Evolutionary conservation across 1,284 basidiomycete genomes (phyloP).

Genomic region (Phaffia rhodozyma): DNA sequence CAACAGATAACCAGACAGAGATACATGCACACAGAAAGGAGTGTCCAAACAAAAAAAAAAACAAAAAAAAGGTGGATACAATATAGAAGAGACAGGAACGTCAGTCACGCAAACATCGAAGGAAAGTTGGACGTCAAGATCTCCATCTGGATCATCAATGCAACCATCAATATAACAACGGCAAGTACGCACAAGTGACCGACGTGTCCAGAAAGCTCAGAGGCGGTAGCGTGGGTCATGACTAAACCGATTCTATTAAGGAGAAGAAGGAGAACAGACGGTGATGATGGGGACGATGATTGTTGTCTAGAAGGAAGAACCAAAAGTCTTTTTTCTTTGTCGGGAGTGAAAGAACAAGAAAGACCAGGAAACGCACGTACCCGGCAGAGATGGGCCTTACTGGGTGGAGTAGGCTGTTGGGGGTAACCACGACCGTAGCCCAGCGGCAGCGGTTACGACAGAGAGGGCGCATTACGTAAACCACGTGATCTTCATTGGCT

Average conservation of each 20-base stretch:
- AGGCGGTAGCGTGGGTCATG: not conserved
- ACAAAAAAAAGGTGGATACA: not conserved
- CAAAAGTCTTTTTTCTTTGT: too few relatives aligned
- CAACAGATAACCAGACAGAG: not conserved
- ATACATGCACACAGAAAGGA: not conserved
- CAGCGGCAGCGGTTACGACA: too few relatives aligned
- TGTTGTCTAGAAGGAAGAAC: not conserved
- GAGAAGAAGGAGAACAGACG: not conserved
- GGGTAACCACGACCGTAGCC: too few relatives aligned
- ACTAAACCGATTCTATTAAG: not conserved
- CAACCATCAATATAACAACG: not conserved
- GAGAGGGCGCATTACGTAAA: too few relatives aligned
- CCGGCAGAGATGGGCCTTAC: too few relatives aligned
- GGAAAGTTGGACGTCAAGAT: constrained; percentile 2
- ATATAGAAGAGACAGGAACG: not conserved
- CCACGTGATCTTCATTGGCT: too few relatives aligned
- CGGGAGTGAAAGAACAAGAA: not conserved
- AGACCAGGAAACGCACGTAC: too few relatives aligned
- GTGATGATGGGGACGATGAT: not conserved
- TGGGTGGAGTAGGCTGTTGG: too few relatives aligned
- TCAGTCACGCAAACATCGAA: not conserved
- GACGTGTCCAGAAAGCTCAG: constrained; percentile 52
- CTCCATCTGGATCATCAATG: not conserved
- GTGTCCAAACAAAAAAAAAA: not conserved
- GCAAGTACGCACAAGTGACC: constrained; percentile 52